phyloP scores from a whole-genome alignment of 768 basidiomycete species.

The Ramaria rubella region DNA sequence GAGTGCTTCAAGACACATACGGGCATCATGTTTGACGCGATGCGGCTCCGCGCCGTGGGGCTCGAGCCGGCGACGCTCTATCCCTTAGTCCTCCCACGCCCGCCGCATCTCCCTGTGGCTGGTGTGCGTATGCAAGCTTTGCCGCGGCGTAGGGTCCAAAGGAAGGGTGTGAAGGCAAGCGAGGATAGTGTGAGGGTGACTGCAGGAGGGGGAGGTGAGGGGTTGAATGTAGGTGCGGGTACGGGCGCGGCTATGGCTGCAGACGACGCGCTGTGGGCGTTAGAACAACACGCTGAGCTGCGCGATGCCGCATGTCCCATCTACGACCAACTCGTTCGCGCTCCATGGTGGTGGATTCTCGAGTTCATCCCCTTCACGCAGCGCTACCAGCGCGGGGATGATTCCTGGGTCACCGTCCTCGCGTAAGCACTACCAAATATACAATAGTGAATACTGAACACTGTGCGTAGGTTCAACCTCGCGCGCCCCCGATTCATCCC shows the following conservation, averaged over 20 bases:
- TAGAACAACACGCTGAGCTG: constrained; percentile 60
- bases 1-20: no score
- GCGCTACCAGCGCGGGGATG: constrained; percentile 16
- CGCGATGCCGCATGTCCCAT: constrained; percentile 45
- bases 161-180: no score
- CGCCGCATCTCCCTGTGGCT: constrained; percentile 10
- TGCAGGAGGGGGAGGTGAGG: no score
- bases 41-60: constrained; percentile 26
- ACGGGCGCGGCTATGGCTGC: no score
- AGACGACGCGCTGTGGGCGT: constrained; percentile 7
- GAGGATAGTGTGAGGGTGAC: no score
- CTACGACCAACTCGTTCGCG: constrained; percentile 51
- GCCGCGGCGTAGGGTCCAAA: no score
- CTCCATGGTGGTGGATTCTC: constrained; percentile 57
- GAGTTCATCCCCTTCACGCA: constrained; percentile 42
- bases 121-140: no score
- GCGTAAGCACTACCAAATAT: no score
- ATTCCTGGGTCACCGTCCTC: constrained; percentile 5
- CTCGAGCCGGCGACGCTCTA: constrained; percentile 23
- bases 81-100: constrained; percentile 20
- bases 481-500: no score
- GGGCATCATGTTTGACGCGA: constrained; percentile 34
- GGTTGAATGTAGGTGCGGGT: no score
- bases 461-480: no score
- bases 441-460: no score